Evolutionary conservation across 2,329 filamentous ascomycete genomes (phyloP).

Genomic region (Hymenoscyphus infarciens): DNA sequence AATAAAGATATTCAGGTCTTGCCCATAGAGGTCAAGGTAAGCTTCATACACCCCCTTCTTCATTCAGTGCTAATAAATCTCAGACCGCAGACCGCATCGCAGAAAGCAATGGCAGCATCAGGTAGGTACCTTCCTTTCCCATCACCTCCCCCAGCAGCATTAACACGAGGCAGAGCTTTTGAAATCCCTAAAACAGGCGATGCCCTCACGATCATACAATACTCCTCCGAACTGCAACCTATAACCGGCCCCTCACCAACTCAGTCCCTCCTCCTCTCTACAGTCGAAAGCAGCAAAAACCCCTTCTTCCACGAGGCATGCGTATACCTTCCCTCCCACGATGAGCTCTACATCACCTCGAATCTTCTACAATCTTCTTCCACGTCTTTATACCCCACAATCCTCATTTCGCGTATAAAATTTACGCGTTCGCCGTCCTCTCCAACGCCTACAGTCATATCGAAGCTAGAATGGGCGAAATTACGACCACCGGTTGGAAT

Average conservation of each 20-base stretch:
- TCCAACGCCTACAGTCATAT: slow-evolving; percentile 7
- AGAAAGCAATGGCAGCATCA: slow-evolving; percentile 27
- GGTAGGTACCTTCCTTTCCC: slow-evolving; percentile 18
- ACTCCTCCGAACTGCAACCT: slow-evolving; percentile 37
- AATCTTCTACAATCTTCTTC: slow-evolving; percentile 39
- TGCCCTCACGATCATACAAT: slow-evolving; percentile 37
- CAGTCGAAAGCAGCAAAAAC: slow-evolving; percentile 39
- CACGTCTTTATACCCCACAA: slow-evolving; percentile 39
- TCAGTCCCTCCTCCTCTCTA: slow-evolving; percentile 43
- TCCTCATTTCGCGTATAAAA: slow-evolving; percentile 45
- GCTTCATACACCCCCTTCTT: not conserved
- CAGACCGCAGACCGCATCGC: slow-evolving; percentile 26
- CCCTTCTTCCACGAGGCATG: slow-evolving; percentile 47
- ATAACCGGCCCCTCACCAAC: slow-evolving; percentile 37
- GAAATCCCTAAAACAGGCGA: slow-evolving; percentile 20
- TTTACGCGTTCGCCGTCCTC: slow-evolving; percentile 33
- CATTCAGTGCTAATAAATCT: slow-evolving; percentile 4
- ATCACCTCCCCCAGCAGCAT: slow-evolving; percentile 4
- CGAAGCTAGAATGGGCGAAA: slow-evolving; percentile 34
- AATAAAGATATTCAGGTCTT: slow-evolving; percentile 21
- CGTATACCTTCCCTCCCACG: slow-evolving; percentile 39
- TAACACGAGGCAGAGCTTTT: slow-evolving; percentile 16
- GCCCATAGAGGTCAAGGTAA: slow-evolving; percentile 23
- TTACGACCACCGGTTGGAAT: slow-evolving; percentile 40
- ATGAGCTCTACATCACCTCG: slow-evolving; percentile 46